Conservation (phyloP, 495 filamentous ascomycete species). For the Staphylotrichum longicolle region DNA sequence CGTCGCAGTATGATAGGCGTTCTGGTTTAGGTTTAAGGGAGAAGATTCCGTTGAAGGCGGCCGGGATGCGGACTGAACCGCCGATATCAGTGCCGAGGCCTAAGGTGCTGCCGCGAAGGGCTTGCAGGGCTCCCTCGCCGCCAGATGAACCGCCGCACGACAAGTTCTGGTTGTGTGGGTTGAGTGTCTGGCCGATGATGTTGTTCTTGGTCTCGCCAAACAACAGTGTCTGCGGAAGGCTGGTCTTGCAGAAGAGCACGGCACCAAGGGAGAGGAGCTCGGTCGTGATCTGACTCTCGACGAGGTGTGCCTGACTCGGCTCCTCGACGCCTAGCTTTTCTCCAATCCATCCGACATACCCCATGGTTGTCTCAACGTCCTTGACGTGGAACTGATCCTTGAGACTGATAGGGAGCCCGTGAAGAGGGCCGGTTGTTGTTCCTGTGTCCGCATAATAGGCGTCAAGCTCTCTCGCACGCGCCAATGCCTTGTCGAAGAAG, state of each 20-base stretch:
- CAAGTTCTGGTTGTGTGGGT: constrained; percentile 59
- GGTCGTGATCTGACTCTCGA: constrained; percentile 39
- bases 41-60: constrained; percentile 57
- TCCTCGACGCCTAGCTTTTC: constrained; percentile 39
- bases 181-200: constrained; percentile 62
- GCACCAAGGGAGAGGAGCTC: constrained; percentile 1
- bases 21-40: constrained; percentile 59
- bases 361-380: constrained; percentile 49
- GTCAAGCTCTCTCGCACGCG: constrained; percentile 59
- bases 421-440: constrained; percentile 57
- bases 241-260: constrained; percentile 50
- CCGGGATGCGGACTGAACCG: constrained; percentile 61
- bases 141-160: constrained; percentile 65
- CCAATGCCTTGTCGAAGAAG: constrained; percentile 60
- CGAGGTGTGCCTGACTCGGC: constrained; percentile 44
- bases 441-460: constrained; percentile 46
- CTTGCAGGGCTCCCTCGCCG: constrained; percentile 56
- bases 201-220: constrained; percentile 59
- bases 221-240: background rate
- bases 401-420: constrained; percentile 64
- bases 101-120: constrained; percentile 42
- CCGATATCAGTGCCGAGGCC: constrained; percentile 71
- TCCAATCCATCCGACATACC: constrained; percentile 35
- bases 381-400: constrained; percentile 67
- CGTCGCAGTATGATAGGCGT: constrained; percentile 51